phyloP scores from a whole-genome alignment of 2,329 filamentous ascomycete species.

The Cordyceps cicadae region DNA sequence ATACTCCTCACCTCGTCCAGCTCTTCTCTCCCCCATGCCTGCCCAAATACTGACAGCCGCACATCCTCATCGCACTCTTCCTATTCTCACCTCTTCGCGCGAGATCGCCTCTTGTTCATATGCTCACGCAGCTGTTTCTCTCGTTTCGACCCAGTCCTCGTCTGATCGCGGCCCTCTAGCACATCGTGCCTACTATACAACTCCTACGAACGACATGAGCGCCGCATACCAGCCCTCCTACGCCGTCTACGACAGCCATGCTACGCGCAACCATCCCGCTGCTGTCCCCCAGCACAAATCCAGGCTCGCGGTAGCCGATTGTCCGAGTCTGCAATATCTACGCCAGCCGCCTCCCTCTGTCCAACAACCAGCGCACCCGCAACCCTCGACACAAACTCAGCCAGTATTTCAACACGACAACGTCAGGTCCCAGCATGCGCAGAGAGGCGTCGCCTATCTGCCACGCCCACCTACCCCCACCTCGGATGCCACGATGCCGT shows the following conservation, averaged over 20 bases:
- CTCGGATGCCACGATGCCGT: conserved; percentile 20
- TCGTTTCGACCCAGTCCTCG: not conserved
- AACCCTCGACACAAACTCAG: conserved; percentile 13
- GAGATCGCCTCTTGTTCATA: not conserved
- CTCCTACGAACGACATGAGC: conserved; percentile 40
- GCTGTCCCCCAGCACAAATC: conserved; percentile 26
- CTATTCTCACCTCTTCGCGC: not conserved
- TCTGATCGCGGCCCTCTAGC: not conserved
- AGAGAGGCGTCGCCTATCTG: conserved; percentile 20
- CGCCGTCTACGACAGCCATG: conserved; percentile 39
- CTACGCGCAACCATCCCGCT: conserved; percentile 32
- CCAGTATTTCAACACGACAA: conserved; percentile 10
- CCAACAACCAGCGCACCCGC: conserved; percentile 15
- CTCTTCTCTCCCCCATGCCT: not conserved
- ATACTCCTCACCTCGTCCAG: not conserved
- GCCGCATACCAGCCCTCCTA: conserved; percentile 42
- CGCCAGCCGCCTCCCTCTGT: conserved; percentile 21
- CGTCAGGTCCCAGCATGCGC: conserved; percentile 10
- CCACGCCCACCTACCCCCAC: conserved; percentile 31
- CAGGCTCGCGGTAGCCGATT: conserved; percentile 26
- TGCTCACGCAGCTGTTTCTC: not conserved
- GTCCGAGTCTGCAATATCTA: conserved; percentile 23
- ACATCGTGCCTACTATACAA: not conserved
- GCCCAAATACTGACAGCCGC: conserved; percentile 2
- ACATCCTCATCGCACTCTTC: not conserved